A percentile compares a stretch with the other conserved stretches of the same genome.
Evolutionary conservation across 148 eudicot genomes (phyloP).

Genomic region (Cornus florida): DNA sequence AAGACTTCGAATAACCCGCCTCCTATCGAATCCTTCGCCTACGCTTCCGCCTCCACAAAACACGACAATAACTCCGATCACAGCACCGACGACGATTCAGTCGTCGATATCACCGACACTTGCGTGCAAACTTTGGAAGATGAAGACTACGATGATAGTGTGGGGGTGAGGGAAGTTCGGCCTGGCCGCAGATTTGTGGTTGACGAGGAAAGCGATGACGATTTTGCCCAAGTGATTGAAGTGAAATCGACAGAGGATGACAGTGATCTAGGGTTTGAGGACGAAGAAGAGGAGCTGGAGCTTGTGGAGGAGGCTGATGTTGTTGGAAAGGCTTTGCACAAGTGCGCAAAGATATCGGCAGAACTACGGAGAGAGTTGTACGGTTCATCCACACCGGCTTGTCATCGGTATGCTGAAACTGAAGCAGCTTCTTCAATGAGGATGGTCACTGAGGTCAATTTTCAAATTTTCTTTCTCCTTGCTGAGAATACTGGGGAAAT

Average conservation of each 20-base stretch:
- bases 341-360: constrained; percentile 77
- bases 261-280: constrained; percentile 24
- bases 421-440: constrained; percentile 63
- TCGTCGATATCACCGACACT: constrained; percentile 37
- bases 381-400: constrained; percentile 42
- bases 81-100: constrained; percentile 14
- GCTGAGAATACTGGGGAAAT: too few species aligned
- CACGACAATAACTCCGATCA: background rate
- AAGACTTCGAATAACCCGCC: constrained; percentile 28
- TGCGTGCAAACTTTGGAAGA: constrained; percentile 22
- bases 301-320: constrained; percentile 63
- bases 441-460: constrained; percentile 82
- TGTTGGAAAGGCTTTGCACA: constrained; percentile 78
- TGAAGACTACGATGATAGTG: constrained; percentile 51
- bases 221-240: constrained; percentile 26
- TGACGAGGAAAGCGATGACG: constrained; percentile 68
- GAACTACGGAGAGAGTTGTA: constrained; percentile 77
- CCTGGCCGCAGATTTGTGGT: constrained; percentile 61
- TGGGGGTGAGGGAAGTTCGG: constrained; percentile 18
- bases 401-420: constrained; percentile 64
- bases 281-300: constrained; percentile 33
- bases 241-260: constrained; percentile 26
- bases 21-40: constrained; percentile 80
- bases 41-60: constrained; percentile 17
- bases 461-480: background rate